Percentiles rank a stretch among this genome's conserved stretches.
phyloP scores from a whole-genome alignment of 441 rosid genomes.

The Raphanus hybrid region DNA sequence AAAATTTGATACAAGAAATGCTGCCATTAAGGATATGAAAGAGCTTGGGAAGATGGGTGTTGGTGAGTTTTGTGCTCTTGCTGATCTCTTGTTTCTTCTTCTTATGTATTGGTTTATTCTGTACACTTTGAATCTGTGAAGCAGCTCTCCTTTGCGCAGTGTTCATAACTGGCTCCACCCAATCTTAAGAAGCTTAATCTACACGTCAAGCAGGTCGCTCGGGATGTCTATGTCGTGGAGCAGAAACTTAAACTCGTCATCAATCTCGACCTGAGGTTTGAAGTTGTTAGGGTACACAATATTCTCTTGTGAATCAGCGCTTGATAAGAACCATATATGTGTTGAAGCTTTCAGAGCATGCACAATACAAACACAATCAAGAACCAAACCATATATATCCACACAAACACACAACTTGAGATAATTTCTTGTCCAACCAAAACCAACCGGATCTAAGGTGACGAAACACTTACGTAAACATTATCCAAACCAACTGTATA shows the following conservation, averaged over 20 bases:
- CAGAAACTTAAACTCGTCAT: neutral
- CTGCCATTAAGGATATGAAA: neutral
- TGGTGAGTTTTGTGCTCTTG: neutral
- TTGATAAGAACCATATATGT: neutral
- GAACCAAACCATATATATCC: neutral
- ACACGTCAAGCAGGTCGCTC: neutral
- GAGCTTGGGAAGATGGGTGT: neutral
- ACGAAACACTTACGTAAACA: neutral
- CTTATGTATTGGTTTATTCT: neutral
- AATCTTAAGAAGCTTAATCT: neutral
- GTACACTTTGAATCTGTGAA: neutral
- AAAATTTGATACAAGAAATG: neutral
- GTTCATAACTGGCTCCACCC: neutral
- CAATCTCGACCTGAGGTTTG: neutral
- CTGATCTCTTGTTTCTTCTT: neutral
- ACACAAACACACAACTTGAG: neutral
- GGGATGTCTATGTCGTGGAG: neutral
- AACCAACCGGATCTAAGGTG: neutral
- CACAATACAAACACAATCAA: neutral
- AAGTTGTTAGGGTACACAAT: neutral
- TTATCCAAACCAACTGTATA: neutral
- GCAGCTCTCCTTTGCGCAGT: neutral
- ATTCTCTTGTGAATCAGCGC: neutral
- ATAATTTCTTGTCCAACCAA: neutral
- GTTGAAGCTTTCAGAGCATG: neutral